These are phyloP conservation scores for Lanmaoa pseudosensibilis DNA, from an alignment of 768 basidiomycete species.

Conservation along the genomic window DNA sequence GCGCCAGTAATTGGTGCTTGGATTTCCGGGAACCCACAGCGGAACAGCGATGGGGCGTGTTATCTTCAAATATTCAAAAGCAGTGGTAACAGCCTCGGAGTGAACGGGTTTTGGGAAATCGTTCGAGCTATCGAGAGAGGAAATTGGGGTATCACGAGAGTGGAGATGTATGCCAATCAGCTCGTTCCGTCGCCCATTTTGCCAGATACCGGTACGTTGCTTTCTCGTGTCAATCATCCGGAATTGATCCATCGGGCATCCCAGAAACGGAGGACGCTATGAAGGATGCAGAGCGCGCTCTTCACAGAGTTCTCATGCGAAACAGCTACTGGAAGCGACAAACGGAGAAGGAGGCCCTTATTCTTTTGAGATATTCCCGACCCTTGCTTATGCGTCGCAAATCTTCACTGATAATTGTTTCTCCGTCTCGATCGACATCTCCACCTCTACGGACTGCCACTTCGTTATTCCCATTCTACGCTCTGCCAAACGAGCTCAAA, in stretches of 20 bases:
- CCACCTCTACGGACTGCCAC: conserved; percentile 16
- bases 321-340: conserved; percentile 49
- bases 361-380: conserved; percentile 50
- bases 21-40: conserved; percentile 40
- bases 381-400: conserved; percentile 41
- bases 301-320: conserved; percentile 42
- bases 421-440: conserved; percentile 15
- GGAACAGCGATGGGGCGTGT: conserved; percentile 30
- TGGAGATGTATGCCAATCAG: conserved; percentile 53
- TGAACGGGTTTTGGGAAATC: conserved; percentile 46
- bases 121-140: conserved; percentile 44
- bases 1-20: conserved; percentile 46
- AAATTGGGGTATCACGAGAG: conserved; percentile 50
- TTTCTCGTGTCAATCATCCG: conserved; percentile 10
- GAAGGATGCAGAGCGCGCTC: conserved; percentile 37
- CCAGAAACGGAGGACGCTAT: conserved; percentile 25
- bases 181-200: conserved; percentile 13
- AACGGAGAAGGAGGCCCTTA: conserved; percentile 49
- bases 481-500: conserved; percentile 58
- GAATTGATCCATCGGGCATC: conserved; percentile 8
- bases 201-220: conserved; percentile 9
- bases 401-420: conserved; percentile 11
- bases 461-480: conserved; percentile 37
- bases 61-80: conserved; percentile 49
- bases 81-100: conserved; percentile 58